Evolutionary conservation across 805 yeast genomes (phyloP), one percentile per base, ranked within the genome.

Genomic region (Zygotorulaspora danielsina): DNA sequence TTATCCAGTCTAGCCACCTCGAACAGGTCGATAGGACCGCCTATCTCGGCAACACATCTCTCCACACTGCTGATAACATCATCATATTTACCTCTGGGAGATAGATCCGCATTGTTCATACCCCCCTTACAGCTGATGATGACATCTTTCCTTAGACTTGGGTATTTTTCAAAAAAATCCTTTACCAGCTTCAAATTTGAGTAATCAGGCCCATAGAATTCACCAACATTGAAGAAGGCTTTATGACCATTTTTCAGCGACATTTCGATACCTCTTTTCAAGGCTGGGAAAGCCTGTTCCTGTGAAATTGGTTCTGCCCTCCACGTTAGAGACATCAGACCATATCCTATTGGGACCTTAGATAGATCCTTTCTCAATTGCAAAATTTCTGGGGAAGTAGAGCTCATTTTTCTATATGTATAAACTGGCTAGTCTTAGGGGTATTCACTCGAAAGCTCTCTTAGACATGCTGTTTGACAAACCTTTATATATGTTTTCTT

Each of bases 271-370:
- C 82, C 80, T 24, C 67, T 64, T 41, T 75, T 70, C 57, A 87
- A 66, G 2, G 75, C 63, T 8, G 64, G 74, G 43, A 78, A 67
- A 2, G 84, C 78, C 38, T 69, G 66, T 13, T 72, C 77, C 36
- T 70, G 59, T 6, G 81, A 72, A 22, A 73, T 60, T 22, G 85
- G 86, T 0, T 52, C 57, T 0, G 80, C 74, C 27, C 72, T 70
- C 85, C 84, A 78, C 1, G 95, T 84, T 58, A 84, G 69, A 40
- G 82, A 75, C 96, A 88, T 85, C 46, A 86, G 71, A 32, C 96
- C 96, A 49, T 74, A 78, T 31, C 95, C 95, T 32, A 56, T 51
- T 13, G 39, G 34, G 12, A 55, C 31, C 12, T 45, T 41, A 2
- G 32, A 19, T 31, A 57, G 30, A 3, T 49, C 57, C 29, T 44